Percentiles rank a stretch among this genome's conserved stretches.
Evolutionary conservation across 2,329 filamentous ascomycete species (phyloP).

Genomic region (Ascomycota sp.): DNA sequence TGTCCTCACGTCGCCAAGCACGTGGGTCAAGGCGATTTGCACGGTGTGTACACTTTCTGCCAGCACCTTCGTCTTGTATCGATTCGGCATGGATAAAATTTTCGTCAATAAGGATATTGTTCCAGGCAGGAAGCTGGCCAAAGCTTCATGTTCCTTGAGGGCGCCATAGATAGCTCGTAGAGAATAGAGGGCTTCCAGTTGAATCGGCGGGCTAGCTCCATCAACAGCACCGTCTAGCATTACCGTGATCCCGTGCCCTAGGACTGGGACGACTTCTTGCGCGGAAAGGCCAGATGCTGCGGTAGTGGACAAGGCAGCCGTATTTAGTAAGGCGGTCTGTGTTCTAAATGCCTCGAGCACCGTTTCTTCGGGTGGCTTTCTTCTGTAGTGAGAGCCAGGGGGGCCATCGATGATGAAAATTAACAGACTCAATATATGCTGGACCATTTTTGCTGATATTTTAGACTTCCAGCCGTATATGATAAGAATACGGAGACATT

Average conservation of each 20-base stretch:
- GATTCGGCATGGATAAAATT: slow-evolving; percentile 46
- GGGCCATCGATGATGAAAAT: slow-evolving; percentile 62
- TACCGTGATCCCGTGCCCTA: slow-evolving; percentile 68
- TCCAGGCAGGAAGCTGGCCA: slow-evolving; percentile 75
- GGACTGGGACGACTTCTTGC: slow-evolving; percentile 45
- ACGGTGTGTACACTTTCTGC: slow-evolving; percentile 39
- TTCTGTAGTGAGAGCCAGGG: slow-evolving; percentile 28
- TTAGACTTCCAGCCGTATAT: slow-evolving; percentile 57
- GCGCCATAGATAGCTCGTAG: slow-evolving; percentile 40
- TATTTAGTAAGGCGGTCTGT: slow-evolving; percentile 43
- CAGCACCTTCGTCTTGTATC: slow-evolving; percentile 37
- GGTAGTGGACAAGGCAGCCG: slow-evolving; percentile 28
- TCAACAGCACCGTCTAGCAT: slow-evolving; percentile 54
- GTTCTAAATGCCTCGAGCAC: slow-evolving; percentile 50
- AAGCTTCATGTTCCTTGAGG: slow-evolving; percentile 50
- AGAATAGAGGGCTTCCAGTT: slow-evolving; percentile 46
- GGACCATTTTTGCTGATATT: slow-evolving; percentile 51
- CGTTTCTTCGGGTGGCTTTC: slow-evolving; percentile 49
- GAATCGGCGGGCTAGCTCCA: slow-evolving; percentile 44
- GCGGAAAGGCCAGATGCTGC: slow-evolving; percentile 30
- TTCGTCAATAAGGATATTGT: slow-evolving; percentile 67
- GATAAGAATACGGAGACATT: slow-evolving; percentile 55
- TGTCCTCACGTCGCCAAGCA: slow-evolving; percentile 36
- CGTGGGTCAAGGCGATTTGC: slow-evolving; percentile 28
- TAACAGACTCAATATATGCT: slow-evolving; percentile 70